Evolutionary conservation across 495 filamentous ascomycete species (phyloP).

Genomic region (Collariella sp.): DNA sequence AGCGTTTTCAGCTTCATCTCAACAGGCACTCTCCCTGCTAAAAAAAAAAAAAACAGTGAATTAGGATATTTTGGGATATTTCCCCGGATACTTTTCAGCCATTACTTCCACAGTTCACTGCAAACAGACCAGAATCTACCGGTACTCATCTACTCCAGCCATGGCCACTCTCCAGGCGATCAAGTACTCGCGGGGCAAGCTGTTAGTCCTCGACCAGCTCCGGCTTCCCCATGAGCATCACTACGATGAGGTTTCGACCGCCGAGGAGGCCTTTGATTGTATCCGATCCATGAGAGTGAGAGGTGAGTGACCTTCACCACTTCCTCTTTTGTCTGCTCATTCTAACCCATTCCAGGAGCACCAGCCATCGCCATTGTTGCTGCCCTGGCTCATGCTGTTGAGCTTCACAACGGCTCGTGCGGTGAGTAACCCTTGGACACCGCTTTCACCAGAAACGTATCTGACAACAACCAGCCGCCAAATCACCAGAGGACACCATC

Average conservation of each 20-base stretch:
- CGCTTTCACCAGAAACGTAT: neutral
- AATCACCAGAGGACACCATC: conserved; percentile 49
- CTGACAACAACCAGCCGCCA: conserved; percentile 11
- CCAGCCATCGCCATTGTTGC: conserved; percentile 97
- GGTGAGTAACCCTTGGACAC: conserved; percentile 23
- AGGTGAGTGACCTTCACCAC: conserved; percentile 7
- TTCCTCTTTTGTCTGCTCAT: neutral
- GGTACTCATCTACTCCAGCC: neutral
- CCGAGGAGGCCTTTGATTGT: conserved; percentile 80
- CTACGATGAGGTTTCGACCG: conserved; percentile 64
- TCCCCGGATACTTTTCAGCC: neutral
- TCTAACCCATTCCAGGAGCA: conserved; percentile 50
- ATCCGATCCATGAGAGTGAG: conserved; percentile 87
- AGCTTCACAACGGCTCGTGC: conserved; percentile 48
- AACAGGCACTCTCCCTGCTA: neutral
- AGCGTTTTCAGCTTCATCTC: neutral
- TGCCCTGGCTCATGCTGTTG: conserved; percentile 74
- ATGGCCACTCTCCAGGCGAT: conserved; percentile 71
- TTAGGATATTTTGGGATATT: neutral
- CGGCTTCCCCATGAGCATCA: conserved; percentile 76
- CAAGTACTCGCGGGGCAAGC: conserved; percentile 65
- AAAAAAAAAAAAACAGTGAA: neutral
- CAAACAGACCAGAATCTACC: neutral
- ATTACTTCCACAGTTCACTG: neutral
- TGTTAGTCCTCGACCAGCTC: conserved; percentile 86